Evolutionary conservation across 1,284 basidiomycete genomes (phyloP), one percentile per base, ranked within the genome.

Genomic region (Porogramme epimiltina): DNA sequence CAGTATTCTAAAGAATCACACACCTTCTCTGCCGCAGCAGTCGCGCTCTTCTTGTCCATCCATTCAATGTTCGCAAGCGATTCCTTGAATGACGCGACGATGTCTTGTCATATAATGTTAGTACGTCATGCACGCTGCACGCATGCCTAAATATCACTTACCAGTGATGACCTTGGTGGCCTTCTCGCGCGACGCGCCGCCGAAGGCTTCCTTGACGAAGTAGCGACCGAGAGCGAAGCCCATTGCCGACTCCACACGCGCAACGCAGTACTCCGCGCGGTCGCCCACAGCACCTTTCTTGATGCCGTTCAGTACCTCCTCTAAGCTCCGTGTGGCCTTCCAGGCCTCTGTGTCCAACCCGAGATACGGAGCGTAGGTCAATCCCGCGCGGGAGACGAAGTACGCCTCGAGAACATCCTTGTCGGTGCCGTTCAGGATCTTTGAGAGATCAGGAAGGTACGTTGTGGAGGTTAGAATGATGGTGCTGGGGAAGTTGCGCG

Each of bases 151-250:
- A 15, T 22, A 25, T 3, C 54, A 55, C 72, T 55, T 55, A 89
- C 90, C 80, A 47, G 79, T 82, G 66, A 99, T 97, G 55, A 98
- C 84, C 56, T 84, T 82, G 47, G 91, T 91, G 15, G 87, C 93
- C 63, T 90, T 89, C 63, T 81, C 78, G 68, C 84, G 91, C 33
- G 91, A 90, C 41, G 91, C 84, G 4, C 88, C 87, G 4, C 82
- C 83, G 69, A 98, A 98, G 0, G 93, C 90, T 66, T 89, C 82
- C 52, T 91, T 84, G 28, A 96, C 93, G 67, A 94, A 99, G 72
- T 84, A 92, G 54, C 87, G 74, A 4, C 89, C 89, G 22, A 84
- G 77, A 4, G 86, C 88, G 66, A 90, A 91, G 34, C 90, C 90
- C 57, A 92, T 73, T 0, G 78, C 77, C 42, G 71, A 64, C 60